phyloP scores from a whole-genome alignment of 495 filamentous ascomycete genomes.

The Cryomyces minteri region DNA sequence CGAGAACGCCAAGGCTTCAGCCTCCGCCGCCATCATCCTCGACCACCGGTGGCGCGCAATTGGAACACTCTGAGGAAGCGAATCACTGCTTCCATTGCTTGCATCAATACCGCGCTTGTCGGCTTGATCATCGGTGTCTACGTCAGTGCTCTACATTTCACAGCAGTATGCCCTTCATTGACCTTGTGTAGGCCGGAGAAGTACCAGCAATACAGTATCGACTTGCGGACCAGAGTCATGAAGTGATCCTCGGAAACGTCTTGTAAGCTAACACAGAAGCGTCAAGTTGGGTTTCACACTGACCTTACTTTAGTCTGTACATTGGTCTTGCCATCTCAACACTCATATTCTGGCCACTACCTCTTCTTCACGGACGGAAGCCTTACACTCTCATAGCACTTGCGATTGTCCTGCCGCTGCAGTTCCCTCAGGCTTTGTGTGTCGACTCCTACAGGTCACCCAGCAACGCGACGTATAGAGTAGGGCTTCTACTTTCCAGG shows the following conservation, averaged over 20 bases:
- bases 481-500: conserved; percentile 41
- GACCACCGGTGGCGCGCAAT: conserved; percentile 34
- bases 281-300: neutral
- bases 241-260: conserved; percentile 54
- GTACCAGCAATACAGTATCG: conserved; percentile 58
- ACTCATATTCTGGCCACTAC: conserved; percentile 52
- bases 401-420: conserved; percentile 46
- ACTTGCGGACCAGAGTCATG: conserved; percentile 44
- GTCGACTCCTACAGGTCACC: conserved; percentile 36
- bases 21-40: conserved; percentile 11
- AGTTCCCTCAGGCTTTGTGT: conserved; percentile 54
- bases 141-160: conserved; percentile 13
- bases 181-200: conserved; percentile 32
- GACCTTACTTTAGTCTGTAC: conserved; percentile 28
- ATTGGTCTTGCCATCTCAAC: conserved; percentile 48
- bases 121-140: conserved; percentile 58
- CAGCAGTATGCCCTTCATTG: neutral
- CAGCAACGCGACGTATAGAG: conserved; percentile 32
- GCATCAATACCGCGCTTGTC: conserved; percentile 46
- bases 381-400: conserved; percentile 49
- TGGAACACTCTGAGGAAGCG: conserved; percentile 46
- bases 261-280: conserved; percentile 16
- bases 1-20: conserved; percentile 9
- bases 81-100: conserved; percentile 46
- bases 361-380: conserved; percentile 59